Base-by-base conservation (phyloP, 2,329 filamentous ascomycete genomes). In the Penicillium fuscoglaucum region DNA sequence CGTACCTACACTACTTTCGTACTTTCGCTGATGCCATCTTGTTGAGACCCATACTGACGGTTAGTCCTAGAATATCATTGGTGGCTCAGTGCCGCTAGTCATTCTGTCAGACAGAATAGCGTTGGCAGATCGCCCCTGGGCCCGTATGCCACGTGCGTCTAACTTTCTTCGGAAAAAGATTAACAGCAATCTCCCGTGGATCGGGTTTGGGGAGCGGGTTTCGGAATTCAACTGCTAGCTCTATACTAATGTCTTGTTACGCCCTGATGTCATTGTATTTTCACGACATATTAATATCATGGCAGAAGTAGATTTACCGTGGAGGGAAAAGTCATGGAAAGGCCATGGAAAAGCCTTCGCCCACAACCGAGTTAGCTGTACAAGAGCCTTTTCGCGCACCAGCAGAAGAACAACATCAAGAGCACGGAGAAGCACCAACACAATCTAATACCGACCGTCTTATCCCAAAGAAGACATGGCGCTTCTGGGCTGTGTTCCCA, bases 401-500 rank as follows among this genome's bases (percentile, higher is more conserved):
- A 15, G 10, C 21, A 37, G 40, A 24, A 43, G 50, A 35, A 35
- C 40, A 35, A 35, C n/a, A 33, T 15, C 51, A 46, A 21, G 19
- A 28, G 3, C 15, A 24, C 1, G 19, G n/a, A 7, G 44, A 49
- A 21, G 12, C 2, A 19, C 37, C 44, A 50, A 4, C 19, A 9
- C 26, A 17, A 43, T 24, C 24, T 29, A 19, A 50, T 7, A 24
- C 10, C 10, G 28, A 41, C 26, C 9, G 6, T 21, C 15, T 49
- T 4, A 9, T 7, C 7, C 28, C 37, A 21, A 55, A 51, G 24
- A 51, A 37, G 8, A 31, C 53, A 28, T 52, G 51, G 55, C 61
- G 58, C 10, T 74, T 73, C 64, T 74, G 69, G 69, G 59, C 64
- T 5, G 68, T 75, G 24, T 57, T 75, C 33, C 41, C 59, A 4